phyloP scores from a whole-genome alignment of 2,329 filamentous ascomycete genomes.

The Arthrobotrys entomopaga region DNA sequence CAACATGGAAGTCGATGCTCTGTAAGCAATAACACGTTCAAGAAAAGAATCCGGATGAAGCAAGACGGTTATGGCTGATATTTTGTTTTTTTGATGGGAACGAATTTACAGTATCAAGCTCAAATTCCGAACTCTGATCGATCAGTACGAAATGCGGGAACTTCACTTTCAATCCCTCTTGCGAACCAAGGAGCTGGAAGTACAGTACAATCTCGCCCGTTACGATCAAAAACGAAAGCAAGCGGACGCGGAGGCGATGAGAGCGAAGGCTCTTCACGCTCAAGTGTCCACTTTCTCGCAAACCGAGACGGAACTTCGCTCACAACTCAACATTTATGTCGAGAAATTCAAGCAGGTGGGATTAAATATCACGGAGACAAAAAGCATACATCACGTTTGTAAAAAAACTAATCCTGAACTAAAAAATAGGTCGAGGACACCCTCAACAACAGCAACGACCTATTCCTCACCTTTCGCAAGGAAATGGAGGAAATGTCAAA shows the following conservation, averaged over 20 bases:
- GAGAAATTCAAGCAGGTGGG: slow-evolving; percentile 99
- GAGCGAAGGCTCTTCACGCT: slow-evolving; percentile 83
- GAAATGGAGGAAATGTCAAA: slow-evolving; percentile 99
- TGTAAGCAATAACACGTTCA: slow-evolving; percentile 68
- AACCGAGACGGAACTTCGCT: slow-evolving; percentile 91
- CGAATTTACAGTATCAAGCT: slow-evolving; percentile 75
- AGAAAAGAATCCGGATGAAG: neutral
- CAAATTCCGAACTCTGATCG: slow-evolving; percentile 92
- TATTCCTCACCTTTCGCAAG: slow-evolving; percentile 95
- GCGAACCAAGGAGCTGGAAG: slow-evolving; percentile 93
- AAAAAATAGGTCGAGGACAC: slow-evolving; percentile 88
- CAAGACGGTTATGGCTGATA: slow-evolving; percentile 15
- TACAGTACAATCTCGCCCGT: slow-evolving; percentile 88
- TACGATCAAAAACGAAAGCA: slow-evolving; percentile 90
- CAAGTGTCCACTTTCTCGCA: slow-evolving; percentile 97
- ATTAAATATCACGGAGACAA: slow-evolving; percentile 55
- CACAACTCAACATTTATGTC: slow-evolving; percentile 96
- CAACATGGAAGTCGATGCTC: slow-evolving; percentile 87
- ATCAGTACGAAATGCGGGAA: slow-evolving; percentile 95
- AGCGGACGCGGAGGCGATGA: slow-evolving; percentile 81
- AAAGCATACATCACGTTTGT: no score
- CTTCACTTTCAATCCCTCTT: slow-evolving; percentile 91
- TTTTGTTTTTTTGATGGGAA: neutral
- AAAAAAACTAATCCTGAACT: neutral
- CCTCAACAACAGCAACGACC: slow-evolving; percentile 95